Percentiles rank a stretch among this genome's conserved stretches.
Evolutionary conservation across 2,329 filamentous ascomycete genomes (phyloP).

Genomic region (Xylaria sp.): DNA sequence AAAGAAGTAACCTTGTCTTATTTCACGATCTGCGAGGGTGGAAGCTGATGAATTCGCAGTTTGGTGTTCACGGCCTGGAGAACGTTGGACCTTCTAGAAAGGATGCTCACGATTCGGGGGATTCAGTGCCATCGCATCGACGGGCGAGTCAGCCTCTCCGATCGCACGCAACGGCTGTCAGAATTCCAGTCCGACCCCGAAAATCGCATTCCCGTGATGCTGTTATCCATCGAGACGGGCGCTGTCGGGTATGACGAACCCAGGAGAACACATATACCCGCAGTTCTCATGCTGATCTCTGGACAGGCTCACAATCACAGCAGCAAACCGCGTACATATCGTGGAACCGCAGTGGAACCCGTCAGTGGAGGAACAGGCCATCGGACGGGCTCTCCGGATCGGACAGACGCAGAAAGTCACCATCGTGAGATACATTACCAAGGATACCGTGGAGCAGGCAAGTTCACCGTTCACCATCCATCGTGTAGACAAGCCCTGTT

Average conservation of each 20-base stretch:
- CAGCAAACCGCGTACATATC: slow-evolving; percentile 52
- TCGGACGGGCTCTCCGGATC: slow-evolving; percentile 51
- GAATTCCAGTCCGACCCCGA: too few relatives aligned
- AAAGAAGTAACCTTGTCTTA: too few relatives aligned
- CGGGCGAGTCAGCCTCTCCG: too few relatives aligned
- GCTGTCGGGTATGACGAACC: slow-evolving; percentile 33
- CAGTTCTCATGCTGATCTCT: background rate
- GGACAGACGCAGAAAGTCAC: slow-evolving; percentile 47
- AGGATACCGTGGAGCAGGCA: slow-evolving; percentile 48
- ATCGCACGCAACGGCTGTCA: too few relatives aligned
- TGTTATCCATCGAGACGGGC: slow-evolving; percentile 27
- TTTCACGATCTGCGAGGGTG: too few relatives aligned
- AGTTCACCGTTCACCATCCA: background rate
- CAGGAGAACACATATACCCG: background rate
- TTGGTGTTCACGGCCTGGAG: too few relatives aligned
- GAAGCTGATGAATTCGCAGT: too few relatives aligned
- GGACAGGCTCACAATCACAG: slow-evolving; percentile 48
- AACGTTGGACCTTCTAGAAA: too few relatives aligned
- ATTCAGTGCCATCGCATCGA: too few relatives aligned
- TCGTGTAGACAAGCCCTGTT: too few relatives aligned
- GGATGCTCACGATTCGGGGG: too few relatives aligned
- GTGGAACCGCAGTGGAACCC: slow-evolving; percentile 61
- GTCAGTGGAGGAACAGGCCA: slow-evolving; percentile 54
- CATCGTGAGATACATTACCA: slow-evolving; percentile 50
- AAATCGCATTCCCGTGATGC: slow-evolving; percentile 15